Evolutionary conservation across 495 filamentous ascomycete species (phyloP).

Genomic region (Aspergillus homomorphus): DNA sequence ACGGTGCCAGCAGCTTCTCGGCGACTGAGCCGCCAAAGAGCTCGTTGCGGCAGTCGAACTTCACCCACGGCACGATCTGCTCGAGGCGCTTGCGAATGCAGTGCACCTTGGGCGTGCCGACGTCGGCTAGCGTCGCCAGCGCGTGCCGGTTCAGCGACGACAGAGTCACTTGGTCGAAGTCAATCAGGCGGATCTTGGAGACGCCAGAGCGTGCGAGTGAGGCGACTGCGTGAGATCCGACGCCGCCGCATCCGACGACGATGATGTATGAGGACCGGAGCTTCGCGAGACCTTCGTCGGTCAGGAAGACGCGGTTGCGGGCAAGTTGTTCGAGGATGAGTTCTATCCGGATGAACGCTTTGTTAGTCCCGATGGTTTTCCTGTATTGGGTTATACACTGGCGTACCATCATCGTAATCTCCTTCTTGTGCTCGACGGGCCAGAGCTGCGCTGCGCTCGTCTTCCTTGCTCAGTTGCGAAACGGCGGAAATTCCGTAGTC

Average conservation of each 20-base stretch:
- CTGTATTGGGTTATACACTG: too few species aligned
- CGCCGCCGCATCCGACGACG: slow-evolving; percentile 89
- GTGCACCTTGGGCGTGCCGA: slow-evolving; percentile 91
- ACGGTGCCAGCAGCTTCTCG: slow-evolving; percentile 58
- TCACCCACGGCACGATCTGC: slow-evolving; percentile 85
- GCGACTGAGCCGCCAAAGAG: slow-evolving; percentile 71
- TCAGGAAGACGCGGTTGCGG: slow-evolving; percentile 90
- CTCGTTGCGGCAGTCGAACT: slow-evolving; percentile 83
- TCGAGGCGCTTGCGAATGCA: slow-evolving; percentile 74
- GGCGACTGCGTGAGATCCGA: slow-evolving; percentile 86
- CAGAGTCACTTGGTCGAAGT: slow-evolving; percentile 97
- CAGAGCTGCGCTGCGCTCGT: slow-evolving; percentile 70
- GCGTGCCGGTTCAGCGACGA: slow-evolving; percentile 93
- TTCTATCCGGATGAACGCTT: slow-evolving; percentile 45
- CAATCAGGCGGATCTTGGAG: slow-evolving; percentile 79
- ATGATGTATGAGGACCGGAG: slow-evolving; percentile 81
- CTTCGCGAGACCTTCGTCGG: slow-evolving; percentile 69
- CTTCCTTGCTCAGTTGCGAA: slow-evolving; percentile 62
- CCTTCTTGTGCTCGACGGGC: slow-evolving; percentile 78
- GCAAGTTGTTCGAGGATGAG: slow-evolving; percentile 94
- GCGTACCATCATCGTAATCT: slow-evolving; percentile 82
- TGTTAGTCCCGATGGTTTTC: slow-evolving; percentile 11
- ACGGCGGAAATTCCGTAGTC: slow-evolving; percentile 67
- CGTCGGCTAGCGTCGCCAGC: slow-evolving; percentile 88
- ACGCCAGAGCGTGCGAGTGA: slow-evolving; percentile 89